Conservation (phyloP, 1,284 basidiomycete species). For the Neotropicomus parvogracilis region DNA sequence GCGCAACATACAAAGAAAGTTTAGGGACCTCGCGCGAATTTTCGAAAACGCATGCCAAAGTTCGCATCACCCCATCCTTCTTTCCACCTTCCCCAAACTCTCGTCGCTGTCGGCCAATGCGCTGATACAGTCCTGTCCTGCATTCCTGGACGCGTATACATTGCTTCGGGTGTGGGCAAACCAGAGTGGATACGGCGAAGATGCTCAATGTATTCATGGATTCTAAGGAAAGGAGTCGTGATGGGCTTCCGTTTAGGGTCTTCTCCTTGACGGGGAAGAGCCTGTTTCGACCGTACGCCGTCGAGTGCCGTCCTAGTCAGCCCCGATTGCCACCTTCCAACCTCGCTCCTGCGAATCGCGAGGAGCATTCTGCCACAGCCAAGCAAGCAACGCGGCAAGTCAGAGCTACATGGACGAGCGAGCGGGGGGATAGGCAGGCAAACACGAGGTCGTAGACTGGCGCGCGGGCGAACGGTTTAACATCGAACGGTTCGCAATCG, state of each 20-base stretch:
- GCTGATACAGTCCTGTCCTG: constrained; percentile 58
- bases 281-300: constrained; percentile 10
- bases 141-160: constrained; percentile 74
- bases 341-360: background rate
- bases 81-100: constrained; percentile 59
- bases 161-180: constrained; percentile 89
- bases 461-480: constrained; percentile 12
- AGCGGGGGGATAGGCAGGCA: constrained; percentile 15
- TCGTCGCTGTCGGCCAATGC: constrained; percentile 71
- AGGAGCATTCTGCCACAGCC: background rate
- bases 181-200: constrained; percentile 74
- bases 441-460: constrained; percentile 24
- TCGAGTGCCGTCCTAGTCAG: too few species aligned
- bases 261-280: constrained; percentile 72
- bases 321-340: constrained; percentile 9
- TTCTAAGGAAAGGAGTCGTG: constrained; percentile 65
- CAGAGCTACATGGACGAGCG: constrained; percentile 13
- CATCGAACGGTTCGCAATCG: background rate
- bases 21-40: constrained; percentile 61
- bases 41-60: constrained; percentile 62
- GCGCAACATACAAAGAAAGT: constrained; percentile 10
- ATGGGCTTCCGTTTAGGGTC: constrained; percentile 70
- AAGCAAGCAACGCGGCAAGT: constrained; percentile 16
- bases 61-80: constrained; percentile 77
- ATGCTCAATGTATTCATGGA: constrained; percentile 58